Base-by-base conservation (phyloP, 495 filamentous ascomycete genomes). In the Cladorrhinum samala region DNA sequence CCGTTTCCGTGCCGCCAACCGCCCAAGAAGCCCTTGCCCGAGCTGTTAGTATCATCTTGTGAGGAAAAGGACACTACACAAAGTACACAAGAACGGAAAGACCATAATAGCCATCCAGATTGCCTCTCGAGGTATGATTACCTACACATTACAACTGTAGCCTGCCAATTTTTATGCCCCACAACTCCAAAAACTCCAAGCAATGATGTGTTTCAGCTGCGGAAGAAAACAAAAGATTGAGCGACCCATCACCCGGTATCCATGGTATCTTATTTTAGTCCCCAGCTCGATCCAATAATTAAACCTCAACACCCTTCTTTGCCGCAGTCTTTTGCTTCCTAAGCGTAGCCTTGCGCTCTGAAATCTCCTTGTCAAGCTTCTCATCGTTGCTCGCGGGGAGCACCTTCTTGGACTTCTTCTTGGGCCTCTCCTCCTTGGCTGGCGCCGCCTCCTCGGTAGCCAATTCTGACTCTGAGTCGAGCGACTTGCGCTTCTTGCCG, bases 401-500 rank as follows among this genome's bases (percentile, higher is more conserved):
- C 67, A 61, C 65, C 60, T 72, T 68, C 68, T 79, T 77, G 21
- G 60, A 45, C 67, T 80, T 83, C 68, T 78, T 77, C 72, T 77
- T 78, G 27, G 66, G 61, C 52, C 67, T 70, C 16, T 62, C 65
- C 55, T 74, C 74, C 11, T 66, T 68, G 48, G 70, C 68, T 39
- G 60, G 46, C 41, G 49, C 45, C 61, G 46, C 50, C 63, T 78
- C 82, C 66, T 74, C 72, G 60, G 73, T 75, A 25, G 59, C 56
- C 25, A 62, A 67, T 48, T 67, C 68, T 38, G 73, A 68, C 6
- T 64, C 68, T 25, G 71, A 69, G 21, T 65, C 67, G 25, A 73
- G 58, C 17, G 75, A 68, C 70, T 79, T 77, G 59, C 85, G 78
- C 78, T 90, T 89, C 80, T 84, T 88, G 53, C 72, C 74, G 50